Conservation (phyloP, 176 grass and related monocot genomes). For the Musa schizocarpa region DNA sequence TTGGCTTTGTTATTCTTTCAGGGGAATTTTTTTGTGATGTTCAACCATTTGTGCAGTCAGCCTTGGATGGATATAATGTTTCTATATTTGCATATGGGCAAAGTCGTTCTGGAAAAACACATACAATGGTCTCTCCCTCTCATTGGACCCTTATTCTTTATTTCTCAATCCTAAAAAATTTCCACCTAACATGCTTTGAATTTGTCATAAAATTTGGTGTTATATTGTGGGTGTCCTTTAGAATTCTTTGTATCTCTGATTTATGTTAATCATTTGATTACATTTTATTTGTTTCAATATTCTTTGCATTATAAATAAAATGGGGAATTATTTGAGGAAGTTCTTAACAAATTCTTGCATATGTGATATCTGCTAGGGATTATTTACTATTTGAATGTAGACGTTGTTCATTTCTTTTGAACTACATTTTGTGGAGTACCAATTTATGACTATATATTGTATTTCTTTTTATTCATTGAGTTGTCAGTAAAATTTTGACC, state of each 20-base stretch:
- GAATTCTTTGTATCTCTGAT: background rate
- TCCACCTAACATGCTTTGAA: background rate
- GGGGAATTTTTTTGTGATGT: constrained; percentile 94
- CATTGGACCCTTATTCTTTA: background rate
- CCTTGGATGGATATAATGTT: constrained; percentile 81
- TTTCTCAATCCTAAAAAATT: background rate
- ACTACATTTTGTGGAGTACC: no score
- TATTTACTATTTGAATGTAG: no score
- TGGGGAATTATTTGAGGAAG: background rate
- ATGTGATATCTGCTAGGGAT: background rate
- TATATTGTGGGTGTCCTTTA: background rate
- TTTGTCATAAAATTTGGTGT: background rate
- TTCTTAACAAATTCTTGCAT: background rate
- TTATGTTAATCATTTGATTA: background rate
- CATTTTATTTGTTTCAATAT: background rate
- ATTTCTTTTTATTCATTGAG: background rate
- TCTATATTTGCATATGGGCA: constrained; percentile 92
- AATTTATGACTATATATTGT: no score
- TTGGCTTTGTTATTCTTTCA: constrained; percentile 25
- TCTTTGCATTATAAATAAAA: background rate
- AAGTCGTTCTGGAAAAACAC: constrained; percentile 89
- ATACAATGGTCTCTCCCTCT: constrained; percentile 63
- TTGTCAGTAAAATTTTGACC: background rate
- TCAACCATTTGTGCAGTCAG: constrained; percentile 90
- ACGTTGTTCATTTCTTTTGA: no score